A percentile compares a stretch with the other conserved stretches of the same genome.
These are phyloP conservation scores for Juncus inflexus DNA, from an alignment of 176 grass and related monocot species.

Conservation along the genomic window DNA sequence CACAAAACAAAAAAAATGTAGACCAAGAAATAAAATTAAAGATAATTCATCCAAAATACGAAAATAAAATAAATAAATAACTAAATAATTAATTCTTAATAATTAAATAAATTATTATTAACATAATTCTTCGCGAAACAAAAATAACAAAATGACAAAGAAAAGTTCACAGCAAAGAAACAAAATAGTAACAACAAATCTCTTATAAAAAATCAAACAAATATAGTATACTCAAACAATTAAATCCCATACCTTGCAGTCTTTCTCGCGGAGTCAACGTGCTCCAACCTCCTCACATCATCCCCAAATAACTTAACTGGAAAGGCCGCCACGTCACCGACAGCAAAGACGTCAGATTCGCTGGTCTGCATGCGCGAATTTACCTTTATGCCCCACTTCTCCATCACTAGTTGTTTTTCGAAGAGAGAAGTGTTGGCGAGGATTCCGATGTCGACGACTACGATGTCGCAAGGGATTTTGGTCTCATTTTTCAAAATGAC, in stretches of 20 bases:
- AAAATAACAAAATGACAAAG: no score
- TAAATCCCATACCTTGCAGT: slow-evolving; percentile 39
- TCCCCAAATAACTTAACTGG: slow-evolving; percentile 74
- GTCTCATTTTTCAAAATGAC: slow-evolving; percentile 80
- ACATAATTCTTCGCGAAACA: no score
- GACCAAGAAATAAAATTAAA: no score
- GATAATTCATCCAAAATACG: no score
- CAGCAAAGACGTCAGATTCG: slow-evolving; percentile 72
- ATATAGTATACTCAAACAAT: no score
- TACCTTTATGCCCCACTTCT: slow-evolving; percentile 89
- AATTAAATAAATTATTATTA: no score
- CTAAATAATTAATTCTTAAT: no score
- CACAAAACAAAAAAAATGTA: no score
- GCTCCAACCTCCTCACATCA: slow-evolving; percentile 65
- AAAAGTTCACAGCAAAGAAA: no score
- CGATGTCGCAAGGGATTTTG: slow-evolving; percentile 63
- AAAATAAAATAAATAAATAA: no score
- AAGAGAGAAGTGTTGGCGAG: slow-evolving; percentile 73
- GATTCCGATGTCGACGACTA: slow-evolving; percentile 91
- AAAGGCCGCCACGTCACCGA: slow-evolving; percentile 77
- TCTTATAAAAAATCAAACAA: no score
- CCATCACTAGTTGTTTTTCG: slow-evolving; percentile 67
- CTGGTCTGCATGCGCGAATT: slow-evolving; percentile 83
- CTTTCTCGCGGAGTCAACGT: slow-evolving; percentile 89
- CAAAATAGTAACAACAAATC: no score